Evolutionary conservation across 306 rosid genomes (phyloP).

Genomic region (Quercus alba): DNA sequence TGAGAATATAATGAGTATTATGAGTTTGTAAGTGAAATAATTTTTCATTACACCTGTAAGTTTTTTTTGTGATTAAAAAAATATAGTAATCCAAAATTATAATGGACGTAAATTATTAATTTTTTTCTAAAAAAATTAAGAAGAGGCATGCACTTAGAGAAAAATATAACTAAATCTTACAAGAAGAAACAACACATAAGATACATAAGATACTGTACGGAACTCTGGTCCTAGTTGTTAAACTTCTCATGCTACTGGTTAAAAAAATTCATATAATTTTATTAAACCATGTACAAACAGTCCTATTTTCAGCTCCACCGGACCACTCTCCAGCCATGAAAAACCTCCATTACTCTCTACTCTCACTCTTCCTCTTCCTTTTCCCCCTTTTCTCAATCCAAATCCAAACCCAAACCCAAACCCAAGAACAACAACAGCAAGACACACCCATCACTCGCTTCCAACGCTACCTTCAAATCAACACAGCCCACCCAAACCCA

Average conservation of each 20-base stretch:
- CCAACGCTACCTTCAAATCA: slow-evolving; percentile 72
- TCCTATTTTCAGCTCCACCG: background rate
- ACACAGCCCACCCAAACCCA: slow-evolving; percentile 82
- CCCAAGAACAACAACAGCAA: background rate
- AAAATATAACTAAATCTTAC: too few species aligned
- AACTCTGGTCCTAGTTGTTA: fast-evolving
- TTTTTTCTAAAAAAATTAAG: too few species aligned
- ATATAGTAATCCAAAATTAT: too few species aligned
- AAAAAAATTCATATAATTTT: too few species aligned
- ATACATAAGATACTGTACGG: too few species aligned
- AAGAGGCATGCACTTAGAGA: too few species aligned
- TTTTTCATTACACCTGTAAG: fast-evolving
- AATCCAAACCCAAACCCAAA: background rate
- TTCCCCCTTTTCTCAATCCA: background rate
- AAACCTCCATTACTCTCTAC: background rate
- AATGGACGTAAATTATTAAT: fast-evolving
- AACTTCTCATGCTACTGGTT: too few species aligned
- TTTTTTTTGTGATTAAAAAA: too few species aligned
- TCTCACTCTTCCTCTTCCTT: background rate
- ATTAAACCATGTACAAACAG: too few species aligned
- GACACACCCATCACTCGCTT: slow-evolving; percentile 72
- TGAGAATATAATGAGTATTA: too few species aligned
- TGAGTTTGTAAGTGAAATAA: too few species aligned
- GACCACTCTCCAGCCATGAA: background rate
- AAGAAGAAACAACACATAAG: too few species aligned